phyloP scores from a whole-genome alignment of 2,329 filamentous ascomycete species.

The Xylaria multiplex region DNA sequence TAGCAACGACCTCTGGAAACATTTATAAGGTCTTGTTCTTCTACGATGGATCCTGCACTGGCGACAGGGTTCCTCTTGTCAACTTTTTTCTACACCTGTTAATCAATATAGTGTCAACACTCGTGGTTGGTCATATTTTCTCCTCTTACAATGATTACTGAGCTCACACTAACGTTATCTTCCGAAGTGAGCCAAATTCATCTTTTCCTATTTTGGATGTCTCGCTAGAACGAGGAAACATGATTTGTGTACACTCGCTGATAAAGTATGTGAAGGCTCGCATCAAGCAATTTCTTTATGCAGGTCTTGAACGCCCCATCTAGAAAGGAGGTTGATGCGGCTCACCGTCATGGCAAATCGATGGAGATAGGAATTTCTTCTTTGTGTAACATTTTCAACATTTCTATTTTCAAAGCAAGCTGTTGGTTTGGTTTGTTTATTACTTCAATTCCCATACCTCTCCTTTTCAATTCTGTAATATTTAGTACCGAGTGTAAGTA shows the following conservation, averaged over 20 bases:
- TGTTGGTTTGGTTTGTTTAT: slow-evolving; percentile 37
- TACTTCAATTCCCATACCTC: slow-evolving; percentile 41
- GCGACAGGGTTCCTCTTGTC: slow-evolving; percentile 25
- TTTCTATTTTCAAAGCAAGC: slow-evolving; percentile 38
- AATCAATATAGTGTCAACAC: too few relatives aligned
- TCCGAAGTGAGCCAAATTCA: too few relatives aligned
- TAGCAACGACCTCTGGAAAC: too few relatives aligned
- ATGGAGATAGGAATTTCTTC: slow-evolving; percentile 57
- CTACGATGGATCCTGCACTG: slow-evolving; percentile 36
- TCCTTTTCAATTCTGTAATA: slow-evolving; percentile 40
- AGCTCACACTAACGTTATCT: too few relatives aligned
- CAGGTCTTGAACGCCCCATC: slow-evolving; percentile 59
- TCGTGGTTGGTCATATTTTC: too few relatives aligned
- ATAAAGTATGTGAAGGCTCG: not conserved
- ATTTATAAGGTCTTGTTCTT: slow-evolving; percentile 23
- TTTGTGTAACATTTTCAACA: slow-evolving; percentile 49
- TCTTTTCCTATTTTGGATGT: too few relatives aligned
- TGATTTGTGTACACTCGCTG: too few relatives aligned
- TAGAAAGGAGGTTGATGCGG: slow-evolving; percentile 56
- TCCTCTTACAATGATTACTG: too few relatives aligned
- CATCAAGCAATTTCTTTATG: not conserved
- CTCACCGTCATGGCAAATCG: slow-evolving; percentile 52
- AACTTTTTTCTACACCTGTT: slow-evolving; percentile 27
- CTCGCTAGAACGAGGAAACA: too few relatives aligned
- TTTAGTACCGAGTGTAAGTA: slow-evolving; percentile 26